Base-by-base conservation (phyloP, 2,329 filamentous ascomycete genomes). In the Beauveria sp. region DNA sequence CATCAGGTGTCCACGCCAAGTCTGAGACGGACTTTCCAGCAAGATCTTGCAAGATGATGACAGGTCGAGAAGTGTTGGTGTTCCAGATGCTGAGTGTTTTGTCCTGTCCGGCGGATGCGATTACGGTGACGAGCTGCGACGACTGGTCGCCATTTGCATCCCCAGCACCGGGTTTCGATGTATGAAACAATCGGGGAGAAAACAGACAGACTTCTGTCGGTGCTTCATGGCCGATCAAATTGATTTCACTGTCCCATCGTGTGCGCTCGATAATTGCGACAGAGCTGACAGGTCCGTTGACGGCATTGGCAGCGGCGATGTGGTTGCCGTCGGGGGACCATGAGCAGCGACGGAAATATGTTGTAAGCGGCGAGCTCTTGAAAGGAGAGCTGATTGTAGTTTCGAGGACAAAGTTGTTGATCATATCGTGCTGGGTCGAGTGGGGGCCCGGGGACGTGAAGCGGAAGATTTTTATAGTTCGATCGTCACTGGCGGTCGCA, bases 271-370 rank as follows among this genome's bases (percentile, higher is more conserved):
- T 91, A 63, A 99, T 98, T 5, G 95, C 93, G 38, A 98, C 93
- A 0, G 93, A 96, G 76, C 91, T 97, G 26, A 99, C 95, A 1
- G 95, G 96, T 0, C 95, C 95, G 71, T 99, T 99, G 22, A 96
- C 93, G 0, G 95, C 93, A 73, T 99, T 99, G 7, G 95, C 91
- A 4, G 95, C 95, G 3, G 95, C 95, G 64, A 99, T 98, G 69
- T 98, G 93, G 69, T 93, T 93, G 8, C 95, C 95, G 73, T 99
- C 95, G 0, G 95, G 96, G 2, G 92, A 97, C 95, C 95, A 99
- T 1, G 93, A 98, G 73, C 93, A 98, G 65, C 95, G 83, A 64
- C 95, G 86, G 72, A 99, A 99, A 74, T 99, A 99, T 1, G 95
- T 98, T 0, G 95, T 99, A 9, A 99, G 80, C 4, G 95, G 95